phyloP scores from a whole-genome alignment of 108 stramenopile species.

The Cyclostephanos invisitatus region DNA sequence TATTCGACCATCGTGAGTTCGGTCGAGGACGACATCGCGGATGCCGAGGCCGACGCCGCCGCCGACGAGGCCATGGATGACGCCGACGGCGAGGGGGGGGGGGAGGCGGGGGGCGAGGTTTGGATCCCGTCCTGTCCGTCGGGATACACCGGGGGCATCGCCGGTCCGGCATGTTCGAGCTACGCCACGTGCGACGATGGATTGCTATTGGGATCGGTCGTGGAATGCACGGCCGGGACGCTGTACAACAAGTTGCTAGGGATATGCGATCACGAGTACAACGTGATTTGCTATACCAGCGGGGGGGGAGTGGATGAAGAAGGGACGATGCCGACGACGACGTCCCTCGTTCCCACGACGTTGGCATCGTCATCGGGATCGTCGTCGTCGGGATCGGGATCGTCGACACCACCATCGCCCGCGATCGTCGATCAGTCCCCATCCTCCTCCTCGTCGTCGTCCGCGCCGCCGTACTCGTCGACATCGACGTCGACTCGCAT shows the following conservation, averaged over 20 bases:
- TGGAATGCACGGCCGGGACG: constrained; percentile 14
- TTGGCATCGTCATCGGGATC: not conserved
- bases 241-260: constrained; percentile 23
- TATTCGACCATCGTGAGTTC: not conserved
- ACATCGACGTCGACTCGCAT: constrained; percentile 5
- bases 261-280: constrained; percentile 23
- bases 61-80: not conserved
- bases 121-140: not conserved
- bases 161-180: constrained; percentile 26
- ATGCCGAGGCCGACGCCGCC: not conserved
- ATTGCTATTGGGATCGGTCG: not conserved
- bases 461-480: no score
- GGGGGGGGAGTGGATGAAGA: not conserved
- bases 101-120: not conserved
- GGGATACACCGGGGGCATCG: constrained; percentile 7
- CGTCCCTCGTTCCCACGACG: constrained; percentile 19
- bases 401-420: no score
- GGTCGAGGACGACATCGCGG: not conserved
- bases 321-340: not conserved
- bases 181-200: constrained; percentile 31
- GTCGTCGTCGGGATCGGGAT: no score
- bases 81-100: not conserved
- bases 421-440: no score
- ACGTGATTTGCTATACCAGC: constrained; percentile 16
- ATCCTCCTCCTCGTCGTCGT: no score